Percentiles rank a stretch among this genome's conserved stretches.
phyloP scores from a whole-genome alignment of 139 green algal species.

The Mesotaenium endlicherianum region DNA sequence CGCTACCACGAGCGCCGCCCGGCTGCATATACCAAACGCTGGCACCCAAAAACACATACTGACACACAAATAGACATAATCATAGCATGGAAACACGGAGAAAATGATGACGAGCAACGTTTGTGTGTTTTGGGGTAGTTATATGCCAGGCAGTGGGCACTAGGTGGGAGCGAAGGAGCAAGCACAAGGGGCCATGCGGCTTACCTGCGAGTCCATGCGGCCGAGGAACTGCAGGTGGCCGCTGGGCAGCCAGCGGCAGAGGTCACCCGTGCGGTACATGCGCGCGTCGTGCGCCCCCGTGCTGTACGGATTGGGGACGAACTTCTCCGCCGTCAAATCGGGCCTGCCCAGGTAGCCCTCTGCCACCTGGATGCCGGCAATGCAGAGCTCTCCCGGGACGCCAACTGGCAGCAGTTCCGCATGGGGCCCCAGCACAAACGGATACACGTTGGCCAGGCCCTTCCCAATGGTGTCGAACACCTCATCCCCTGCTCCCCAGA shows the following conservation, averaged over 20 bases:
- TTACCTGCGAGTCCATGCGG: slow-evolving; percentile 24
- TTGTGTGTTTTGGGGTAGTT: no score
- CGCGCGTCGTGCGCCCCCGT: not conserved
- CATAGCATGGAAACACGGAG: no score
- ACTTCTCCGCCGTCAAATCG: slow-evolving; percentile 12
- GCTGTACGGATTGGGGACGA: slow-evolving; percentile 18
- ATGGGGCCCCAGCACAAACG: slow-evolving; percentile 3
- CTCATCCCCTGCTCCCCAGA: not conserved
- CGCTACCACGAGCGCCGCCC: no score
- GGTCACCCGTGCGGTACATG: slow-evolving; percentile 19
- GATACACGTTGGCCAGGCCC: not conserved
- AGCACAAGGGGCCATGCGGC: no score
- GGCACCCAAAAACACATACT: no score
- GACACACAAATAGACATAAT: no score
- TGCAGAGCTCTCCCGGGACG: slow-evolving; percentile 35
- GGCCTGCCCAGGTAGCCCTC: slow-evolving; percentile 1
- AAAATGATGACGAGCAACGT: no score
- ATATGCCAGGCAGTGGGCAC: no score
- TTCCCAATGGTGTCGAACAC: not conserved
- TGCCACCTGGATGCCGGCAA: slow-evolving; percentile 4
- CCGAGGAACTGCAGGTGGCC: slow-evolving; percentile 4
- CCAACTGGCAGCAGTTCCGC: not conserved
- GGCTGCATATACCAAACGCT: no score
- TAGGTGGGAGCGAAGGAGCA: no score
- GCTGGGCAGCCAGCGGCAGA: not conserved